Evolutionary conservation across 192 early-diverging fungal species (phyloP), one percentile per base, ranked within the genome.

Genomic region (Umbelopsis vinacea): DNA sequence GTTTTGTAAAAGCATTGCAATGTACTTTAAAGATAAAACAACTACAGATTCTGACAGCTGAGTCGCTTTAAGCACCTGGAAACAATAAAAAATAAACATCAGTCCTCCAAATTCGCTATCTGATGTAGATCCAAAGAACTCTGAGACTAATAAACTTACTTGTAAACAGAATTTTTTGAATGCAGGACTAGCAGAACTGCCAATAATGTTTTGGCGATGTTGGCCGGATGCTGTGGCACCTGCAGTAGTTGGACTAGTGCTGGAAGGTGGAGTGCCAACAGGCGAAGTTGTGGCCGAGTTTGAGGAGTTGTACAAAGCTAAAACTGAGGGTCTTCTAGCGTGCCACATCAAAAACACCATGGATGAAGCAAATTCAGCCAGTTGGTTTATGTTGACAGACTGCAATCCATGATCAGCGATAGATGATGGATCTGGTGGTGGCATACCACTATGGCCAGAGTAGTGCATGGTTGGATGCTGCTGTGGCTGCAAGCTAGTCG

Each of bases 321-420:
- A 70, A 33, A 78, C 73, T 22, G 76, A 75, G 23, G 79, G 52
- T 74, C 81, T 74, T 47, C 83, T 79, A 23, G 78, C 79, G 69
- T 86, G 83, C 72, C 83, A 81, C 40, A 89, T 66, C 26, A 81
- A 81, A 69, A 80, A 85, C 19, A 86, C 81, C 85, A 89, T 86
- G 26, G 84, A 82, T 46, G 87, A 80, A 3, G 83, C 85, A 71
- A 89, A 89, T 23, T 87, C 84, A 19, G 87, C 83, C 17, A 86
- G 76, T 47, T 86, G 79, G n/a, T 70, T 45, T 37, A 76, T 73
- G 52, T 24, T 73, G 47, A 66, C 66, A 53, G 73, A 66, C 67
- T 60, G 70, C 3, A 22, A 40, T 6, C 29, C 40, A 46, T 55
- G 35, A 57, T 45, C 38, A 37, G 35, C 26, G 37, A 60, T 38